Evolutionary conservation across 768 basidiomycete species (phyloP).

Genomic region (Lactarius tabidus): DNA sequence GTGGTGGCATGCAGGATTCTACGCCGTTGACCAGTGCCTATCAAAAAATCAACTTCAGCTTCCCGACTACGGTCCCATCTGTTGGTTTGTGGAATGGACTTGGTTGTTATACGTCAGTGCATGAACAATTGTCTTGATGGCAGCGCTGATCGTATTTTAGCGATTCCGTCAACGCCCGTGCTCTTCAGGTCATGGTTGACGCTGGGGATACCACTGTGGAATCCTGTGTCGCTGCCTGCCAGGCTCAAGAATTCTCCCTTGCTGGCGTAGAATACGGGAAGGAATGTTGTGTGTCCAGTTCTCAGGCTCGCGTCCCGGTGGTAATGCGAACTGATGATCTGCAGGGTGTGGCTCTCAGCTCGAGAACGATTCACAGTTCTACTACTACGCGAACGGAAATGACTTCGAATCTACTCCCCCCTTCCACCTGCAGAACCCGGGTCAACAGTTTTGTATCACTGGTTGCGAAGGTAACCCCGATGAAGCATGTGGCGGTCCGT

Average conservation of each 20-base stretch:
- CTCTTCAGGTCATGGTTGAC: slow-evolving; percentile 31
- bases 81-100: slow-evolving; percentile 64
- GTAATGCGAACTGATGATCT: not conserved
- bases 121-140: not conserved
- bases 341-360: not conserved
- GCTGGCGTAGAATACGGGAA: slow-evolving; percentile 45
- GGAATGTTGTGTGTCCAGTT: not conserved
- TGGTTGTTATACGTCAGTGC: slow-evolving; percentile 65
- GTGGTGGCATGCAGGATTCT: slow-evolving; percentile 33
- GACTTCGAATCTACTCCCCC: not conserved
- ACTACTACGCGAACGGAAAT: not conserved
- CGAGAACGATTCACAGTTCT: not conserved
- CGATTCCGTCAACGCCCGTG: slow-evolving; percentile 34
- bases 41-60: slow-evolving; percentile 51
- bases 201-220: slow-evolving; percentile 57
- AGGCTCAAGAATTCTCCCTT: slow-evolving; percentile 62
- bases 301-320: not conserved
- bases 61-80: slow-evolving; percentile 46
- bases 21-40: slow-evolving; percentile 49
- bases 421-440: not conserved
- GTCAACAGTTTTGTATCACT: not conserved
- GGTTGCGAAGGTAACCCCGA: slow-evolving; percentile 8
- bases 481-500: slow-evolving; percentile 9
- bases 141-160: slow-evolving; percentile 22
- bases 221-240: slow-evolving; percentile 62